Conservation (phyloP, 164 flowering plant species). For the Umbilicus rupestris region DNA sequence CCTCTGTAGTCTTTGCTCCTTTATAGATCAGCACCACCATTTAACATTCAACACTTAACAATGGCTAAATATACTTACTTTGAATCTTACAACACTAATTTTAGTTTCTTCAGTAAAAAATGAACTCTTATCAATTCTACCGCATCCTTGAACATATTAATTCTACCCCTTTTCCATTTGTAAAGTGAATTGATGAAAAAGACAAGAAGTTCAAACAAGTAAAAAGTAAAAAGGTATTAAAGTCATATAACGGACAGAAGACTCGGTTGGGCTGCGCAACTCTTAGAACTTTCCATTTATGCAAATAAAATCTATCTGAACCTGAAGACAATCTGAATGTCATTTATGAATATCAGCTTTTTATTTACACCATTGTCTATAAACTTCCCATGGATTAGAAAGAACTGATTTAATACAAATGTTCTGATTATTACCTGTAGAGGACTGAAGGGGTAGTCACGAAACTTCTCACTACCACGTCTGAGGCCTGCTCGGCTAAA, state of each 20-base stretch:
- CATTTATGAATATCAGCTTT: background rate
- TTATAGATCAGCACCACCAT: constrained; percentile 6
- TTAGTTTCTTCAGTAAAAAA: background rate
- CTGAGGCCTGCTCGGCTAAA: constrained; percentile 44
- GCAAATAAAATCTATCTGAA: background rate
- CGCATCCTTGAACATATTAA: too few relatives aligned
- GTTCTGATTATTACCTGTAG: constrained; percentile 39
- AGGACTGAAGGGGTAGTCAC: constrained; percentile 47
- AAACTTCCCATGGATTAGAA: background rate
- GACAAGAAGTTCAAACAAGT: too few relatives aligned
- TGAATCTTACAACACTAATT: background rate
- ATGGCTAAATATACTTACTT: background rate
- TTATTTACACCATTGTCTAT: background rate
- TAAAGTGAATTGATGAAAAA: too few relatives aligned
- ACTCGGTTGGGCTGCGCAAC: background rate
- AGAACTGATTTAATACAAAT: background rate
- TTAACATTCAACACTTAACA: background rate
- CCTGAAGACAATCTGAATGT: background rate
- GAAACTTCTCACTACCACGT: constrained; percentile 37
- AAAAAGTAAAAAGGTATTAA: background rate
- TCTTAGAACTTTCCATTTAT: background rate
- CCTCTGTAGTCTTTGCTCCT: constrained; percentile 70
- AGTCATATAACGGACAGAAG: background rate
- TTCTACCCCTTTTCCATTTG: too few relatives aligned
- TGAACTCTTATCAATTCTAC: too few relatives aligned